Percentiles rank a stretch among this genome's conserved stretches.
Conservation (phyloP, 2,329 filamentous ascomycete genomes). For the Cytospora piceicola region DNA sequence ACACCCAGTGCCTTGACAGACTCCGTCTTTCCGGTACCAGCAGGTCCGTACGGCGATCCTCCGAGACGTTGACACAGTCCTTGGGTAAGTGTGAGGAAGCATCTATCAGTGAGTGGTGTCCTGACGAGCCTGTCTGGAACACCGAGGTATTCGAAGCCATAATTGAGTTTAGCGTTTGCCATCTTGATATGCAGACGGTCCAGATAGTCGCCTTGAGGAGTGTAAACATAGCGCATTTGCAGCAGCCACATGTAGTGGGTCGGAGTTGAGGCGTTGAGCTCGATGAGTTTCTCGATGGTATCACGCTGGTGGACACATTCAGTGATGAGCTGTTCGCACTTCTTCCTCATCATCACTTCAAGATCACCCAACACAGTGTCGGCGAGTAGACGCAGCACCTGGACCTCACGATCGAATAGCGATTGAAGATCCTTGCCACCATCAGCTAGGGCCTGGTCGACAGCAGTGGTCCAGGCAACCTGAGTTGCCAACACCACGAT, state of each 20-base stretch:
- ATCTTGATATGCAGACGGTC: conserved; percentile 89
- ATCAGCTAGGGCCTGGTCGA: conserved; percentile 74
- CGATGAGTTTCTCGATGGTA: conserved; percentile 82
- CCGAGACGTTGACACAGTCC: conserved; percentile 92
- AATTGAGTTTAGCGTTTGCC: conserved; percentile 93
- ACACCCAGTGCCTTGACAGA: conserved; percentile 98
- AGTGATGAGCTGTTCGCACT: conserved; percentile 97
- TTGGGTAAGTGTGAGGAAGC: conserved; percentile 96
- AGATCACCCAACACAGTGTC: conserved; percentile 89
- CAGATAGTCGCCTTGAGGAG: conserved; percentile 76
- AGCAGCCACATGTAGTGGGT: conserved; percentile 91
- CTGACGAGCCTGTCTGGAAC: conserved; percentile 95
- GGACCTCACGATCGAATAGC: conserved; percentile 81
- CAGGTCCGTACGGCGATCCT: conserved; percentile 95
- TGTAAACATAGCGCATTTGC: conserved; percentile 96
- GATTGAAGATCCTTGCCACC: conserved; percentile 71
- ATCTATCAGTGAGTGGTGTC: conserved; percentile 95
- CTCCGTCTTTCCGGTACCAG: conserved; percentile 98
- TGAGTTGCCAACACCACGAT: conserved; percentile 95
- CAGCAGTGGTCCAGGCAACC: conserved; percentile 87
- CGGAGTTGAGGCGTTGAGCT: conserved; percentile 72
- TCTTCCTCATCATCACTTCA: conserved; percentile 84
- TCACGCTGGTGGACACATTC: conserved; percentile 98
- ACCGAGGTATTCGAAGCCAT: conserved; percentile 97
- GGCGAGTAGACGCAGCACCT: conserved; percentile 83